Percentiles rank a stretch among this genome's conserved stretches.
Evolutionary conservation across 768 basidiomycete species (phyloP).

Genomic region (Botryobasidium botryosum): DNA sequence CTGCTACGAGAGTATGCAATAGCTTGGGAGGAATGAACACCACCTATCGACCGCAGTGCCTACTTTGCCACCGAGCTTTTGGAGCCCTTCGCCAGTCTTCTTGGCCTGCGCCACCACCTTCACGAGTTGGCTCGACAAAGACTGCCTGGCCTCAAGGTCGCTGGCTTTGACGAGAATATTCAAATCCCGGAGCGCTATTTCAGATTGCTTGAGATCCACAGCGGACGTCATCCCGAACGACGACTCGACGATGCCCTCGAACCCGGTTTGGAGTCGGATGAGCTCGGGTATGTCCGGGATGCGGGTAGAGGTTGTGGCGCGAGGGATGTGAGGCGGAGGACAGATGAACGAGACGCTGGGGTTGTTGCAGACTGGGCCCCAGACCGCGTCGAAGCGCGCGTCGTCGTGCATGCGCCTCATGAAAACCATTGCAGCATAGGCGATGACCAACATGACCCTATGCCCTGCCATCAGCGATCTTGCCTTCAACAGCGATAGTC

Average conservation of each 20-base stretch:
- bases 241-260: background rate
- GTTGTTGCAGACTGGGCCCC: too few relatives aligned
- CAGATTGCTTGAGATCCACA: constrained; percentile 51
- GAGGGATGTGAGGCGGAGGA: too few relatives aligned
- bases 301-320: too few relatives aligned
- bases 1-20: background rate
- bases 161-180: constrained; percentile 45
- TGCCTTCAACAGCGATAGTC: too few relatives aligned
- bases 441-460: too few relatives aligned
- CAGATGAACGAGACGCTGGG: too few relatives aligned
- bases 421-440: too few relatives aligned
- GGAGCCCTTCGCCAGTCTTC: constrained; percentile 39
- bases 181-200: constrained; percentile 60
- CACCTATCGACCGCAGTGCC: constrained; percentile 59
- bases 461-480: too few relatives aligned
- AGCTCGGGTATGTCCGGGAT: background rate
- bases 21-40: too few relatives aligned
- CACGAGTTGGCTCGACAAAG: constrained; percentile 33
- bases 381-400: too few relatives aligned
- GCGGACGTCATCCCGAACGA: too few relatives aligned
- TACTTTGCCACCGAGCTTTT: constrained; percentile 45
- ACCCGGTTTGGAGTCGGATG: background rate
- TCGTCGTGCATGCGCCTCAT: too few relatives aligned
- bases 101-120: constrained; percentile 47
- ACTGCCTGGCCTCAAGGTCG: constrained; percentile 39